A percentile compares a stretch with the other conserved stretches of the same genome.
phyloP scores from a whole-genome alignment of 306 rosid genomes.

The Alnus glutinosa region DNA sequence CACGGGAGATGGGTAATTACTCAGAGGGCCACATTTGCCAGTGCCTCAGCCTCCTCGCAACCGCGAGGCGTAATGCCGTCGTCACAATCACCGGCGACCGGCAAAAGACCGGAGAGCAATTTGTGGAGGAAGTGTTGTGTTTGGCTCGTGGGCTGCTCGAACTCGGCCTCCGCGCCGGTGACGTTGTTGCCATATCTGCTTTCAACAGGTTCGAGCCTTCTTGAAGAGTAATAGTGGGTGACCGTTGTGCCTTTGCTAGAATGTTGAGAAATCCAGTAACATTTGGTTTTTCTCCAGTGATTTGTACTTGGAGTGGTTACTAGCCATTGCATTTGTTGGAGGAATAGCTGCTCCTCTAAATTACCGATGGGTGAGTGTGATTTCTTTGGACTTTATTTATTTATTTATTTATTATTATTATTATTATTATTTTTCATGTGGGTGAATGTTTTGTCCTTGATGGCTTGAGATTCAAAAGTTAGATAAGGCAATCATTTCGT shows the following conservation, averaged over 20 bases:
- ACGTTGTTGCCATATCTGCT: slow-evolving; percentile 78
- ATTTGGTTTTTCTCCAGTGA: slow-evolving; percentile 47
- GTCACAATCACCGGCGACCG: slow-evolving; percentile 48
- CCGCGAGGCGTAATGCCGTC: slow-evolving; percentile 36
- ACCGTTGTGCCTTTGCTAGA: no score
- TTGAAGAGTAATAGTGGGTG: not conserved
- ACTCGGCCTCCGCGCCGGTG: slow-evolving; percentile 59
- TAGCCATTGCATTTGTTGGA: slow-evolving; percentile 87
- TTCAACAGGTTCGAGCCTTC: slow-evolving; percentile 50
- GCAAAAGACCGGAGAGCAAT: slow-evolving; percentile 50
- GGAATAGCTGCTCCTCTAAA: slow-evolving; percentile 82
- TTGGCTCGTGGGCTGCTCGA: slow-evolving; percentile 59
- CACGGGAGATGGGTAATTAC: slow-evolving; percentile 41
- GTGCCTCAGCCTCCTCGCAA: slow-evolving; percentile 57
- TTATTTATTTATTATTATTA: no score
- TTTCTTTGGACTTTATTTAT: not conserved
- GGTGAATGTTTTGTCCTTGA: no score
- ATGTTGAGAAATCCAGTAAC: not conserved
- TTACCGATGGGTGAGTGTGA: slow-evolving; percentile 77
- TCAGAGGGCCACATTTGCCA: slow-evolving; percentile 69
- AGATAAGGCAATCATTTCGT: no score
- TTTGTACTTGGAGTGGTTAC: slow-evolving; percentile 80
- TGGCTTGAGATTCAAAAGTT: no score
- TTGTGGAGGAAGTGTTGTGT: slow-evolving; percentile 53
- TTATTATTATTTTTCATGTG: no score